A percentile compares a stretch with the other conserved stretches of the same genome.
Evolutionary conservation across 148 eudicot species (phyloP).

Genomic region (Mesembryanthemum crystallinum): DNA sequence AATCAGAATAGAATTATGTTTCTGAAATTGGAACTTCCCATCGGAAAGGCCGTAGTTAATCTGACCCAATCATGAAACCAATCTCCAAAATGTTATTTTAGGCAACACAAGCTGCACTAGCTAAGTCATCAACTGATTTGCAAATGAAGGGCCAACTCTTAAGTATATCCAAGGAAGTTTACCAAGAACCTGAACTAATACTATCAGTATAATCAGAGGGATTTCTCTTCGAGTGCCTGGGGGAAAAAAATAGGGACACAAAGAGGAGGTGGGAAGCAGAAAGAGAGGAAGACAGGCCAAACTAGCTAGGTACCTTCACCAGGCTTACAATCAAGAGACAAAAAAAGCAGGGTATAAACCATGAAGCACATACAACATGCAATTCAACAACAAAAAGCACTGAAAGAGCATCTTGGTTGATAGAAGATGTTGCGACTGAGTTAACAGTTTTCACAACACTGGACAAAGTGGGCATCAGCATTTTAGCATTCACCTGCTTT

Average conservation of each 20-base stretch:
- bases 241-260: background rate
- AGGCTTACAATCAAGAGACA: background rate
- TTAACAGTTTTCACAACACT: background rate
- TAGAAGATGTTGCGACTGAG: background rate
- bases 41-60: background rate
- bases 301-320: background rate
- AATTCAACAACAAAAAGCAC: background rate
- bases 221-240: background rate
- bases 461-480: background rate
- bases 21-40: background rate
- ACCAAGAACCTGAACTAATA: background rate
- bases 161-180: background rate
- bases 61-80: background rate
- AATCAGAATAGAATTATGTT: background rate
- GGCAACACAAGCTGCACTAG: background rate
- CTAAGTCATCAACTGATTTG: background rate
- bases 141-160: background rate
- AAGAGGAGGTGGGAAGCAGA: background rate
- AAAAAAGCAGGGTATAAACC: background rate
- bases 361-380: background rate
- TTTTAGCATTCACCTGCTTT: conserved; percentile 57
- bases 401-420: background rate
- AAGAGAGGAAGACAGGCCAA: background rate
- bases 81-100: background rate
- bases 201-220: background rate